phyloP scores from a whole-genome alignment of 441 rosid species.

The Isatis lusitanica region DNA sequence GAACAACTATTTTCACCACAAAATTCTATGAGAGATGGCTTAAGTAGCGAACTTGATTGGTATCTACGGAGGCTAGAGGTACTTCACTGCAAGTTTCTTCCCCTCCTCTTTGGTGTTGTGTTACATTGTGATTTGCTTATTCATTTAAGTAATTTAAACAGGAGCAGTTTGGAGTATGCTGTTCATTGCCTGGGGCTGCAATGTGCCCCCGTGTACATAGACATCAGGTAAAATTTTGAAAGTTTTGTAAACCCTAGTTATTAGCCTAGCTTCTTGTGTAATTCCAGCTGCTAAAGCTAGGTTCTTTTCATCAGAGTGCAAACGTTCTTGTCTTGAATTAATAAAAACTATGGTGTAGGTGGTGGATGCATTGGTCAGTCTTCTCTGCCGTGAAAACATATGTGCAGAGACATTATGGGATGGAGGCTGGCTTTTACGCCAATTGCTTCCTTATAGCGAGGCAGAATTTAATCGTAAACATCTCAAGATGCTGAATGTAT shows the following conservation, averaged over 20 bases:
- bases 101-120: background rate
- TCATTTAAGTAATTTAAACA: conserved; percentile 40
- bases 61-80: conserved; percentile 79
- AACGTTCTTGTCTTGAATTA: conserved; percentile 5
- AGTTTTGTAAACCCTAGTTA: background rate
- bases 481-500: conserved; percentile 73
- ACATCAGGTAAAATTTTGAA: conserved; percentile 59
- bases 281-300: background rate
- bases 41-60: conserved; percentile 63
- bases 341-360: conserved; percentile 55
- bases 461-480: conserved; percentile 84
- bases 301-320: background rate
- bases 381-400: conserved; percentile 83
- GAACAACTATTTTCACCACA: conserved; percentile 74
- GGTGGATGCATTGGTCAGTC: conserved; percentile 85
- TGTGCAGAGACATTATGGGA: conserved; percentile 96
- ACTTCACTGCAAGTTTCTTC: conserved; percentile 6
- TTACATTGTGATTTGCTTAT: conserved; percentile 12
- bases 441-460: conserved; percentile 86
- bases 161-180: conserved; percentile 70
- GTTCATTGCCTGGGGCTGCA: conserved; percentile 52
- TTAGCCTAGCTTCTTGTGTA: conserved; percentile 8
- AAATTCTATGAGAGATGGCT: conserved; percentile 52
- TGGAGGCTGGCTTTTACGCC: conserved; percentile 99
- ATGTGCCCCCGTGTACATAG: conserved; percentile 64